Percentiles rank a stretch among this genome's conserved stretches.
phyloP scores from a whole-genome alignment of 768 basidiomycete genomes.

The Favolaschia claudopus region DNA sequence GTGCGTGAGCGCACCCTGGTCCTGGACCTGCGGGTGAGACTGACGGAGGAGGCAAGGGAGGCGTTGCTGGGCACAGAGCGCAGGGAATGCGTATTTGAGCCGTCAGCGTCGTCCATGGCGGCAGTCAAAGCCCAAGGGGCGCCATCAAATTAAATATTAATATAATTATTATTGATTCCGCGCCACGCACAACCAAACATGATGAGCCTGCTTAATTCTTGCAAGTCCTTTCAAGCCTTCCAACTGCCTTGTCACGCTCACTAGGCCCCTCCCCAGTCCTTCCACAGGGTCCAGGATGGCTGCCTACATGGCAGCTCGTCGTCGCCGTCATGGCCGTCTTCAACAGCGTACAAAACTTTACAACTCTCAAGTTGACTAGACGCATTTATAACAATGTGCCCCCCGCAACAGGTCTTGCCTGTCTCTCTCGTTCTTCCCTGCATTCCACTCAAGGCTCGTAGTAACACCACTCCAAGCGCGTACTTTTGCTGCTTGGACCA shows the following conservation, averaged over 20 bases:
- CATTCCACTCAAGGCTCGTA: constrained; percentile 39
- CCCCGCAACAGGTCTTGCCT: constrained; percentile 42
- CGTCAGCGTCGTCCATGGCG: constrained; percentile 7
- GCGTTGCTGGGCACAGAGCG: constrained; percentile 59
- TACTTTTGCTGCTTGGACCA: constrained; percentile 92
- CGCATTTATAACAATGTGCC: constrained; percentile 71
- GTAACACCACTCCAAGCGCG: constrained; percentile 89
- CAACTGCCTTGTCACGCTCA: background rate
- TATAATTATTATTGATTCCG: too few species aligned
- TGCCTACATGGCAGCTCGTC: constrained; percentile 90
- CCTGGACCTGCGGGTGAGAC: constrained; percentile 61
- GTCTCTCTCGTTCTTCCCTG: constrained; percentile 13
- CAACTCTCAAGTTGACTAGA: constrained; percentile 78
- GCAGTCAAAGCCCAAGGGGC: constrained; percentile 32
- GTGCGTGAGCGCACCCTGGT: constrained; percentile 64
- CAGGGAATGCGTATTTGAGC: constrained; percentile 41
- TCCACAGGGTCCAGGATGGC: constrained; percentile 70
- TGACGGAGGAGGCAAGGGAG: constrained; percentile 55
- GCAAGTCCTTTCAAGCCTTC: background rate
- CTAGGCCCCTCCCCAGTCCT: constrained; percentile 55
- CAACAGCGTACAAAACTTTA: constrained; percentile 86
- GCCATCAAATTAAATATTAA: too few species aligned
- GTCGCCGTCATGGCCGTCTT: constrained; percentile 81
- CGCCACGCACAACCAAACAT: constrained; percentile 1
- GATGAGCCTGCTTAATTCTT: constrained; percentile 22